A percentile compares a stretch with the other conserved stretches of the same genome.
These are phyloP conservation scores for Crucihimalaya himalaica DNA, from an alignment of 345 rosid species.

Conservation along the genomic window DNA sequence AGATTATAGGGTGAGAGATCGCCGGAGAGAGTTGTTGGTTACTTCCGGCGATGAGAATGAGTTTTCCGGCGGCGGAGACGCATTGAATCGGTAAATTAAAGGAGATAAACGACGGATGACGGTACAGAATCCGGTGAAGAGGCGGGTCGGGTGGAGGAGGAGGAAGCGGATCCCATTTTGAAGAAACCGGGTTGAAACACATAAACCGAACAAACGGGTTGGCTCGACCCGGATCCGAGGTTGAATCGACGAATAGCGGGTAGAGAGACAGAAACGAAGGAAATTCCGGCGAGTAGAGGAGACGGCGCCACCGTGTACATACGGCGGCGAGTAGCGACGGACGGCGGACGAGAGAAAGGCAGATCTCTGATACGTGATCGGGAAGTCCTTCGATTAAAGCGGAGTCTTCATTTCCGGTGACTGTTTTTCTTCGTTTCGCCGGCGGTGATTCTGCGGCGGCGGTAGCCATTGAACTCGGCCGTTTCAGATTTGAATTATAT, in stretches of 20 bases:
- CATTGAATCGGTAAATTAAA: constrained; percentile 51
- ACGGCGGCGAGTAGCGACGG: constrained; percentile 54
- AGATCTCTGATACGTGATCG: constrained; percentile 46
- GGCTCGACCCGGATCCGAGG: constrained; percentile 2
- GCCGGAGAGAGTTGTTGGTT: constrained; percentile 46
- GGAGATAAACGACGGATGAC: constrained; percentile 53
- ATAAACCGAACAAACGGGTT: constrained; percentile 34
- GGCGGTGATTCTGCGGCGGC: constrained; percentile 18
- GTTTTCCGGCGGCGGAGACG: constrained; percentile 44
- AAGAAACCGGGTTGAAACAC: constrained; percentile 51
- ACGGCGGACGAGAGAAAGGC: constrained; percentile 42
- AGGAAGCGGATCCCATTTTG: constrained; percentile 49
- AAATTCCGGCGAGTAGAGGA: constrained; percentile 51
- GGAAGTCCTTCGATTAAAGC: constrained; percentile 54
- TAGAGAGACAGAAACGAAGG: constrained; percentile 53
- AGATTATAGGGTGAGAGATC: constrained; percentile 50
- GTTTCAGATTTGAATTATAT: constrained; percentile 5
- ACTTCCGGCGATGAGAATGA: constrained; percentile 50
- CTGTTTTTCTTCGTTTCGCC: constrained; percentile 20
- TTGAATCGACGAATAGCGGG: constrained; percentile 41
- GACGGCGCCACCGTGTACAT: constrained; percentile 55
- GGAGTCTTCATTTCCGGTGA: neutral
- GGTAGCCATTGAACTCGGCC: constrained; percentile 19
- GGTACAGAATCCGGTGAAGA: constrained; percentile 46
- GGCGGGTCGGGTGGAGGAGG: constrained; percentile 41